Evolutionary conservation across 2,329 filamentous ascomycete species (phyloP).

Genomic region (Diatrype stigma): DNA sequence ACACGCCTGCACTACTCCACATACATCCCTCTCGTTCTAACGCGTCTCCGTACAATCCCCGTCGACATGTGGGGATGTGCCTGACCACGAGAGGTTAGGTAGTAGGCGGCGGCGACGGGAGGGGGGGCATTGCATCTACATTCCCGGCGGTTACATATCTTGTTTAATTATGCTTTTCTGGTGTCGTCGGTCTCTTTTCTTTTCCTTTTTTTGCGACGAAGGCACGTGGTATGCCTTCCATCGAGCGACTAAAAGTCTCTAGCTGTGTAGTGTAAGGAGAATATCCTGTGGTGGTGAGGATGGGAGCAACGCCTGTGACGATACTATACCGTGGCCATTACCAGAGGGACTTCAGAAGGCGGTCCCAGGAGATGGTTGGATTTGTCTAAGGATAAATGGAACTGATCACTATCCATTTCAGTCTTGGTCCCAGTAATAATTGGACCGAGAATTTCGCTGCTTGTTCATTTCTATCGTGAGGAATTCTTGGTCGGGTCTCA

Average conservation of each 20-base stretch:
- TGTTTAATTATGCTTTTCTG: conserved; percentile 47
- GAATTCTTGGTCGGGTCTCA: too few species aligned
- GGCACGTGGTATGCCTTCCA: conserved; percentile 19
- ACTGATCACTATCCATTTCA: neutral
- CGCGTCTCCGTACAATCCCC: conserved; percentile 16
- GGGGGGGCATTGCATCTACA: conserved; percentile 25
- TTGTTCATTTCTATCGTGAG: too few species aligned
- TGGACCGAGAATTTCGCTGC: too few species aligned
- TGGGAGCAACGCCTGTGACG: conserved; percentile 2
- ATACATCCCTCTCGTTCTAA: conserved; percentile 19
- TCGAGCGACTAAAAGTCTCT: conserved; percentile 21
- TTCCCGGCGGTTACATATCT: conserved; percentile 43
- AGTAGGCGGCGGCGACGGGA: conserved; percentile 14
- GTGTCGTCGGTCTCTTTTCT: conserved; percentile 25
- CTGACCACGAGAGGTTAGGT: conserved; percentile 18
- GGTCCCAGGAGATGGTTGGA: conserved; percentile 4
- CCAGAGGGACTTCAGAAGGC: neutral
- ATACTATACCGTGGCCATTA: conserved; percentile 3
- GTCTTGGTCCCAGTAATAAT: too few species aligned
- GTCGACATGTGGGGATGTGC: conserved; percentile 17
- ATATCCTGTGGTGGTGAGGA: neutral
- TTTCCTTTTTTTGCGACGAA: conserved; percentile 21
- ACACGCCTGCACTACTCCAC: conserved; percentile 17
- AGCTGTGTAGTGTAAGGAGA: neutral
- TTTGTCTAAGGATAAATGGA: conserved; percentile 4